These are phyloP conservation scores for Gillenia trifoliata DNA, from an alignment of 306 rosid species.

Conservation along the genomic window DNA sequence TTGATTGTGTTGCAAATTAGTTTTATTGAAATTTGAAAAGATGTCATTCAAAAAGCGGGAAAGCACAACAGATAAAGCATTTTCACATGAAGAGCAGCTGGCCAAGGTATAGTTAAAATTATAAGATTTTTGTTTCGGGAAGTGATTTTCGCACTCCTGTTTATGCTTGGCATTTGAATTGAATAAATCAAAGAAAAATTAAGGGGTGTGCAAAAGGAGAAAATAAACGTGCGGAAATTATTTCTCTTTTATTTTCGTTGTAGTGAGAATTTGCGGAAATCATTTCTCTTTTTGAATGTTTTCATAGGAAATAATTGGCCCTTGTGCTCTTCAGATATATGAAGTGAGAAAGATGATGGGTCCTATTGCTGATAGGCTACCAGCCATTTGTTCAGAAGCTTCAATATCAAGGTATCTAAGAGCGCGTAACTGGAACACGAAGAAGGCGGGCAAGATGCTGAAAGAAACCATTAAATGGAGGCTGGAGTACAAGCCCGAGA, in stretches of 20 bases:
- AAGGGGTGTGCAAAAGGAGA: too few species aligned
- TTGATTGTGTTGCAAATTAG: background rate
- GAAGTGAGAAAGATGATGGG: constrained; percentile 64
- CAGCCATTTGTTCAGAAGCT: constrained; percentile 45
- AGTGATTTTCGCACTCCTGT: background rate
- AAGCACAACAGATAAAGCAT: constrained; percentile 31
- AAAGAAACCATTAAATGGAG: constrained; percentile 66
- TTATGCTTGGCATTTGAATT: background rate
- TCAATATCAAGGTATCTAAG: constrained; percentile 62
- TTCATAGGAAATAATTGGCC: constrained; percentile 6
- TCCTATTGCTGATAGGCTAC: constrained; percentile 52
- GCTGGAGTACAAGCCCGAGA: constrained; percentile 69
- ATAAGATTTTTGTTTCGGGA: background rate
- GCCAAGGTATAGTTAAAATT: constrained; percentile 32
- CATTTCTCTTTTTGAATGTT: background rate
- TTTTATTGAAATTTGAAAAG: constrained; percentile 21
- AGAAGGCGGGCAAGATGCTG: constrained; percentile 65
- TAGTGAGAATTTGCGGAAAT: background rate
- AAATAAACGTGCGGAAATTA: background rate
- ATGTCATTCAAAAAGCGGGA: constrained; percentile 45
- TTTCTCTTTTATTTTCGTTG: background rate
- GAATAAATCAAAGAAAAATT: too few species aligned
- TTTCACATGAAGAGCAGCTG: constrained; percentile 49
- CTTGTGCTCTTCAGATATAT: constrained; percentile 34
- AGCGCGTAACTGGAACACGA: constrained; percentile 58